phyloP scores from a whole-genome alignment of 495 filamentous ascomycete species.

The Schizothecium vesticola region DNA sequence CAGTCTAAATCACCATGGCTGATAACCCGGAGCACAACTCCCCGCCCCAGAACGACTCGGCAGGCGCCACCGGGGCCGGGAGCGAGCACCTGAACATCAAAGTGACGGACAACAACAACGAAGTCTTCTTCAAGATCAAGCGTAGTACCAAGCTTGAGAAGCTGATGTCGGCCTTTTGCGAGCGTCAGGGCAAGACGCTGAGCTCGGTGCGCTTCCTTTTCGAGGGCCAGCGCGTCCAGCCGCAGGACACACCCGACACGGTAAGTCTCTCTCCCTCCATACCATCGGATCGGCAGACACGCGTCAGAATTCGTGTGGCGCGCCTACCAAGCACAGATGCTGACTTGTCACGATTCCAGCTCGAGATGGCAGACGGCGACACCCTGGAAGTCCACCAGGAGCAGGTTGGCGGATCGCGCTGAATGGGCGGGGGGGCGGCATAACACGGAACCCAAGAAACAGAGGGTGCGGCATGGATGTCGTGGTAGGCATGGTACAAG shows the following conservation, averaged over 20 bases:
- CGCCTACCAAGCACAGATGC: neutral
- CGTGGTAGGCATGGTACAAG: too few species aligned
- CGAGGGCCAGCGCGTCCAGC: slow-evolving; percentile 85
- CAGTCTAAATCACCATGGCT: slow-evolving; percentile 42
- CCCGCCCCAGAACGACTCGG: slow-evolving; percentile 45
- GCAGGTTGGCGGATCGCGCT: slow-evolving; percentile 72
- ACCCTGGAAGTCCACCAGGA: slow-evolving; percentile 98
- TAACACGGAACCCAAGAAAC: neutral
- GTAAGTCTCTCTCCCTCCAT: slow-evolving; percentile 50
- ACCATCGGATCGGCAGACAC: neutral
- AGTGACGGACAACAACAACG: slow-evolving; percentile 99
- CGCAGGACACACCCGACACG: slow-evolving; percentile 82
- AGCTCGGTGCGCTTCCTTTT: slow-evolving; percentile 92
- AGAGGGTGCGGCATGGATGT: neutral
- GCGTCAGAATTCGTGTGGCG: neutral
- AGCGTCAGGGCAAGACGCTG: slow-evolving; percentile 82
- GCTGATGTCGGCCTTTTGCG: slow-evolving; percentile 98
- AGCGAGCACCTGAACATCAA: slow-evolving; percentile 96
- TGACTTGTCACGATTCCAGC: slow-evolving; percentile 43
- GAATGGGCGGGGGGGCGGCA: neutral
- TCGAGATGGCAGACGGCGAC: slow-evolving; percentile 96
- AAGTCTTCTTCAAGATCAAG: slow-evolving; percentile 99
- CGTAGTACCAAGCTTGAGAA: slow-evolving; percentile 92
- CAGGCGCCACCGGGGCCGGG: slow-evolving; percentile 28
- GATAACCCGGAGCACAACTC: slow-evolving; percentile 50